These are phyloP conservation scores for Claviceps purpurea DNA, from an alignment of 2,329 filamentous ascomycete species.

Conservation along the genomic window DNA sequence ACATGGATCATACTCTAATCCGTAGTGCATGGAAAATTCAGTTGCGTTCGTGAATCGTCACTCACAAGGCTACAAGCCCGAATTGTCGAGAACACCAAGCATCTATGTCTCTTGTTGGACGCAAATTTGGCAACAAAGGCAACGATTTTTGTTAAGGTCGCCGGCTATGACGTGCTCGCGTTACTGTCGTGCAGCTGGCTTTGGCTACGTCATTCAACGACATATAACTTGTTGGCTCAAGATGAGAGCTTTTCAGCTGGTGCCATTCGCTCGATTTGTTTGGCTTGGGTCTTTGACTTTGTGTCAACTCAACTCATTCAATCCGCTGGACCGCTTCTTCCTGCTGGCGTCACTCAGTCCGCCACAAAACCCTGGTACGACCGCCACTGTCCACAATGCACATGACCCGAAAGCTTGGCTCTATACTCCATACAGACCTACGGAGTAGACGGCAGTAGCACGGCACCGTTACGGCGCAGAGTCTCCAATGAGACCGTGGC, in stretches of 20 bases:
- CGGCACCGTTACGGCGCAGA: neutral
- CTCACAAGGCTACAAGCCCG: too few relatives aligned
- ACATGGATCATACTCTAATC: too few relatives aligned
- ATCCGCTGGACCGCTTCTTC: neutral
- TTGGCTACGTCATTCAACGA: too few relatives aligned
- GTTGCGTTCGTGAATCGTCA: too few relatives aligned
- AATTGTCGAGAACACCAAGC: too few relatives aligned
- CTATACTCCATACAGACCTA: neutral
- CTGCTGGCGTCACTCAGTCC: neutral
- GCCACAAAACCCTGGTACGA: neutral
- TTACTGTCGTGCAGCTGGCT: neutral
- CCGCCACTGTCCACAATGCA: neutral
- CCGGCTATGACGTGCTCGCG: neutral
- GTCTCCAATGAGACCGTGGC: neutral
- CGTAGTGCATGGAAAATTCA: too few relatives aligned
- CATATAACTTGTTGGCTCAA: too few relatives aligned
- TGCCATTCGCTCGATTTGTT: neutral
- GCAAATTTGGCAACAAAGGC: too few relatives aligned
- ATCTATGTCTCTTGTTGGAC: too few relatives aligned
- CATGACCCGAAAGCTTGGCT: slow-evolving; percentile 1
- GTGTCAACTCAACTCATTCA: neutral
- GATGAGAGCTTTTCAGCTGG: neutral
- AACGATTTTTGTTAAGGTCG: too few relatives aligned
- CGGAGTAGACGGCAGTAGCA: neutral
- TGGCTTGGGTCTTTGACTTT: neutral